phyloP scores from a whole-genome alignment of 1,284 basidiomycete genomes.

The Microbotryum lychnidis-dioicae region DNA sequence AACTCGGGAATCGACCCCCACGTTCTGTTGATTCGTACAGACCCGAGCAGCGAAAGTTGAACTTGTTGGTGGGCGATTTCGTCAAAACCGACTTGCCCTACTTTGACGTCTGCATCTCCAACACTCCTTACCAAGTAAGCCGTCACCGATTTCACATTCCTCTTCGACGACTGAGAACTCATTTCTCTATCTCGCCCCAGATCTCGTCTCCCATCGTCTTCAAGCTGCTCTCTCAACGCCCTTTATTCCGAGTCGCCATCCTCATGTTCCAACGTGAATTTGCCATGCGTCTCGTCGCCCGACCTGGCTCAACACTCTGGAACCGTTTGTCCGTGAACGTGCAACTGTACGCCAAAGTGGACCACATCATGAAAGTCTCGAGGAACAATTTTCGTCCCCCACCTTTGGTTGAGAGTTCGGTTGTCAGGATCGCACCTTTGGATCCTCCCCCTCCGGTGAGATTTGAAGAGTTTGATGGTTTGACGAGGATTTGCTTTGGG shows the following conservation, averaged over 20 bases:
- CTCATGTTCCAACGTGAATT: conserved; percentile 99
- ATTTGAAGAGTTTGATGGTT: conserved; percentile 96
- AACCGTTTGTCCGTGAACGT: conserved; percentile 93
- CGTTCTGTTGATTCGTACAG: conserved; percentile 44
- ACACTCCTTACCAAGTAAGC: conserved; percentile 84
- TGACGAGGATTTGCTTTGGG: conserved; percentile 82
- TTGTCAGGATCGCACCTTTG: conserved; percentile 81
- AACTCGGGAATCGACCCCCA: not conserved
- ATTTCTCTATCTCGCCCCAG: conserved; percentile 32
- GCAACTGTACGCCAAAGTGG: conserved; percentile 89
- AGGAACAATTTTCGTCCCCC: conserved; percentile 95
- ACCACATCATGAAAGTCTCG: conserved; percentile 92
- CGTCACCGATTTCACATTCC: not conserved
- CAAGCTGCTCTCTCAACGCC: conserved; percentile 90
- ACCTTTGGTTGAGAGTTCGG: conserved; percentile 86
- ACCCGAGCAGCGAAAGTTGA: conserved; percentile 87
- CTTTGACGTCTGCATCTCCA: conserved; percentile 98
- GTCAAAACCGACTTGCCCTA: conserved; percentile 94
- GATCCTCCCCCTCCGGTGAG: conserved; percentile 92
- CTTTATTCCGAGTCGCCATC: conserved; percentile 84
- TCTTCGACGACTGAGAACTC: not conserved
- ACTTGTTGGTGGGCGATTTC: conserved; percentile 93
- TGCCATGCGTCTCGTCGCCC: conserved; percentile 81
- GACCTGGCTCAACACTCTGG: conserved; percentile 80
- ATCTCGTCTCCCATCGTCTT: conserved; percentile 98